Conservation (phyloP, 2,329 filamentous ascomycete genomes). For the Aotearoamyces nothofagi region DNA sequence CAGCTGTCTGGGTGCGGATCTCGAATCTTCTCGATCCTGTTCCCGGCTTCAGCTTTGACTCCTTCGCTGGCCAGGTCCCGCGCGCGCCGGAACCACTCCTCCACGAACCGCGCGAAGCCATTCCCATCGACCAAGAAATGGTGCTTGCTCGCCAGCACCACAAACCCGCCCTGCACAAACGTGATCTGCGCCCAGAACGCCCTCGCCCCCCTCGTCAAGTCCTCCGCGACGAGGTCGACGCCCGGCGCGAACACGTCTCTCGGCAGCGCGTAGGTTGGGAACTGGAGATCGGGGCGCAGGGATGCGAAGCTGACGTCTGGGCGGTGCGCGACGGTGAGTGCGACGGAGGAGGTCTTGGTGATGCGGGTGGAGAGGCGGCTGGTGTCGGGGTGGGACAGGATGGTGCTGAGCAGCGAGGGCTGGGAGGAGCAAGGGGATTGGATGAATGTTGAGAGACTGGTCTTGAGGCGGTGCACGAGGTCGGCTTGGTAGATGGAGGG, state of each 20-base stretch:
- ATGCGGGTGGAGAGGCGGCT: slow-evolving; percentile 2
- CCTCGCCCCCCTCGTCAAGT: neutral
- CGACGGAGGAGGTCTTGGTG: slow-evolving; percentile 3
- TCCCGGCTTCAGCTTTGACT: too few relatives aligned
- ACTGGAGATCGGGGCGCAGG: slow-evolving; percentile 2
- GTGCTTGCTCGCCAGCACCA: slow-evolving; percentile 4
- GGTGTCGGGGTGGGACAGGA: slow-evolving; percentile 1
- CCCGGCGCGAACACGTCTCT: neutral
- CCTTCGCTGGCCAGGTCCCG: neutral
- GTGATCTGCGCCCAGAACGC: slow-evolving; percentile 5
- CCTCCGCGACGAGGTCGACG: slow-evolving; percentile 1
- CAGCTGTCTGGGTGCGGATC: too few relatives aligned
- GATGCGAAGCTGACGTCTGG: slow-evolving; percentile 1
- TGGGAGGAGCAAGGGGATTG: too few relatives aligned
- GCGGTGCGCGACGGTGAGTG: slow-evolving; percentile 3
- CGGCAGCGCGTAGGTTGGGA: neutral
- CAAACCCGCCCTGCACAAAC: slow-evolving; percentile 5
- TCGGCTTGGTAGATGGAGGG: slow-evolving; percentile 2
- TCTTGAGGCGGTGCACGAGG: slow-evolving; percentile 3
- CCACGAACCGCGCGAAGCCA: slow-evolving; percentile 1
- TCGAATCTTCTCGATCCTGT: too few relatives aligned
- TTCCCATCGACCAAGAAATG: slow-evolving; percentile 5
- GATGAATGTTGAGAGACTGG: slow-evolving; percentile 3
- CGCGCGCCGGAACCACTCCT: slow-evolving; percentile 4
- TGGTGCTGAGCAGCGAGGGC: too few relatives aligned